Evolutionary conservation across 495 filamentous ascomycete genomes (phyloP).

Genomic region (Sporormia fimetaria): DNA sequence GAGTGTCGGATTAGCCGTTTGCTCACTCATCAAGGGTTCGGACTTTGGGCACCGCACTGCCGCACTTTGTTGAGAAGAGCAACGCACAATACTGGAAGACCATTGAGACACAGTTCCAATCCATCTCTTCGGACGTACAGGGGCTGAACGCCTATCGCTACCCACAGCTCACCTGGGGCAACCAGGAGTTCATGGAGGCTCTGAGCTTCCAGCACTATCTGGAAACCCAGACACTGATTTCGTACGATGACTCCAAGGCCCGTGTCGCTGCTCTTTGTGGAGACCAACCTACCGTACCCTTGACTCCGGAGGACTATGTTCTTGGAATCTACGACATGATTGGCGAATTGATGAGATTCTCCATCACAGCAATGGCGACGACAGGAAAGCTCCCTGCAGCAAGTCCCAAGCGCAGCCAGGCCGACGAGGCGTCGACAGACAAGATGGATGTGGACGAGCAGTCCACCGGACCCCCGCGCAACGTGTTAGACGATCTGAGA

Average conservation of each 20-base stretch:
- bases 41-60: slow-evolving; percentile 50
- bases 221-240: slow-evolving; percentile 59
- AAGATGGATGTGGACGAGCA: slow-evolving; percentile 25
- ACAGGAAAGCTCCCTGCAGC: slow-evolving; percentile 43
- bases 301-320: slow-evolving; percentile 78
- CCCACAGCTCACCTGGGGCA: slow-evolving; percentile 59
- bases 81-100: slow-evolving; percentile 50
- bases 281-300: slow-evolving; percentile 34
- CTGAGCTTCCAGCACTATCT: slow-evolving; percentile 82
- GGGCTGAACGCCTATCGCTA: slow-evolving; percentile 77
- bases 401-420: slow-evolving; percentile 4
- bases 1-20: background rate
- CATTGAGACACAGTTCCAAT: slow-evolving; percentile 55
- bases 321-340: slow-evolving; percentile 87
- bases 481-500: slow-evolving; percentile 66
- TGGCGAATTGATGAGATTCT: slow-evolving; percentile 93
- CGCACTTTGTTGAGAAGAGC: slow-evolving; percentile 52
- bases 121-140: slow-evolving; percentile 60
- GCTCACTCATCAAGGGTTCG: slow-evolving; percentile 43
- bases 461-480: slow-evolving; percentile 28
- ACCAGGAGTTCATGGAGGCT: slow-evolving; percentile 90
- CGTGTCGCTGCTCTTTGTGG: slow-evolving; percentile 32
- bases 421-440: background rate
- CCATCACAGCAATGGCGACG: slow-evolving; percentile 67
- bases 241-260: slow-evolving; percentile 44